phyloP scores from a whole-genome alignment of 805 yeast genomes.

The Ogataea degrootiae region DNA sequence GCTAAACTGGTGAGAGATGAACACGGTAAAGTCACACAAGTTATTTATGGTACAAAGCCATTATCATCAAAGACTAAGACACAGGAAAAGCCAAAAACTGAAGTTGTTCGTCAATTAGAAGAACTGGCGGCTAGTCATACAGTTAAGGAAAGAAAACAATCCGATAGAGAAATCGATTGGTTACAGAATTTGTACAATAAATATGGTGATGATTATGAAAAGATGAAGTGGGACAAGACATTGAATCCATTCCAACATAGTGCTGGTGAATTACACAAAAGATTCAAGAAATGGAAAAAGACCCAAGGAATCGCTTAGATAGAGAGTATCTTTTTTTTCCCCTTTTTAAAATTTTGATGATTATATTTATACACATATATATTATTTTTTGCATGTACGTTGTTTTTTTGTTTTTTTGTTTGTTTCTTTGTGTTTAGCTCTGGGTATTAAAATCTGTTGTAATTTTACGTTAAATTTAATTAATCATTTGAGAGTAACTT shows the following conservation, averaged over 20 bases:
- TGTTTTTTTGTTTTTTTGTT: neutral
- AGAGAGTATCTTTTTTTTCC: neutral
- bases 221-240: slow-evolving; percentile 90
- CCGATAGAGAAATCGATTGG: slow-evolving; percentile 77
- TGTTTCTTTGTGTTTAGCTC: neutral
- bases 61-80: neutral
- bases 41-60: slow-evolving; percentile 64
- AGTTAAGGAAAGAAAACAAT: slow-evolving; percentile 49
- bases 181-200: slow-evolving; percentile 56
- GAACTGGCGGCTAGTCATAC: slow-evolving; percentile 44
- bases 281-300: slow-evolving; percentile 68
- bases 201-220: slow-evolving; percentile 82
- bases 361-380: too few species aligned
- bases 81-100: slow-evolving; percentile 34
- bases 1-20: slow-evolving; percentile 72
- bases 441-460: neutral
- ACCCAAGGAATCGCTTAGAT: slow-evolving; percentile 6
- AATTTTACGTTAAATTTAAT: too few species aligned
- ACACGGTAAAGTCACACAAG: slow-evolving; percentile 58
- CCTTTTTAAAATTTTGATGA: too few species aligned
- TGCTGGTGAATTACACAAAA: slow-evolving; percentile 74
- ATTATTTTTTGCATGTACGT: too few species aligned
- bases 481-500: too few species aligned
- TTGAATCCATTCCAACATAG: slow-evolving; percentile 79
- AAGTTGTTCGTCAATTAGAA: slow-evolving; percentile 68